Percentiles rank a stretch among this genome's conserved stretches.
phyloP scores from a whole-genome alignment of 2,329 filamentous ascomycete species.

The Fusarium aywerte region DNA sequence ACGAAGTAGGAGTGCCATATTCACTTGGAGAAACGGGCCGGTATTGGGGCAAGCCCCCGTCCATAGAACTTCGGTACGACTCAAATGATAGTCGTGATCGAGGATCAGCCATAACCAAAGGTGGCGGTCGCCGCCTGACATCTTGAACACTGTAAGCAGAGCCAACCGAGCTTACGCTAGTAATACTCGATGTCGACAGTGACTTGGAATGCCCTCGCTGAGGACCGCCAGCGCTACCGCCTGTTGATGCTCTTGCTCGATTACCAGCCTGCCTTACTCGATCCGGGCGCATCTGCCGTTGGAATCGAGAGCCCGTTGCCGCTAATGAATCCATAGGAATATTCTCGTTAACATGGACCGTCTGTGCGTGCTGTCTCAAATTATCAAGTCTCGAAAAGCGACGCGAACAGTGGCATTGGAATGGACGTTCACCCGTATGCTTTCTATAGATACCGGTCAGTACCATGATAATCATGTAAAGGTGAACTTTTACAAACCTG shows the following conservation, averaged over 20 bases:
- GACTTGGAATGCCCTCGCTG: conserved; percentile 85
- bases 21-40: conserved; percentile 76
- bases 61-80: conserved; percentile 71
- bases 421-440: conserved; percentile 96
- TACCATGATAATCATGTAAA: not conserved
- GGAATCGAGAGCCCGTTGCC: conserved; percentile 90
- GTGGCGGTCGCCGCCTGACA: conserved; percentile 77
- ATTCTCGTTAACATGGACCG: conserved; percentile 96
- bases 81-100: conserved; percentile 75
- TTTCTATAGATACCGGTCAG: conserved; percentile 67
- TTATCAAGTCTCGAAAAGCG: conserved; percentile 96
- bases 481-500: conserved; percentile 63
- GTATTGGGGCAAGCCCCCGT: conserved; percentile 68
- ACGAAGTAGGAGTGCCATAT: conserved; percentile 84
- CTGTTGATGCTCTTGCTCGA: conserved; percentile 80
- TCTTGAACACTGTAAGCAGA: conserved; percentile 77
- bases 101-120: conserved; percentile 83
- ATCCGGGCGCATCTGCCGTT: conserved; percentile 90
- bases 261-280: conserved; percentile 78
- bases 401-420: conserved; percentile 93
- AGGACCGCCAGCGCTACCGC: conserved; percentile 76
- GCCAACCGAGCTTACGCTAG: conserved; percentile 73
- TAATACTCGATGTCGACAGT: conserved; percentile 87
- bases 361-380: conserved; percentile 94
- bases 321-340: conserved; percentile 94